phyloP scores from a whole-genome alignment of 495 filamentous ascomycete genomes.

The Penicillium turbatum region DNA sequence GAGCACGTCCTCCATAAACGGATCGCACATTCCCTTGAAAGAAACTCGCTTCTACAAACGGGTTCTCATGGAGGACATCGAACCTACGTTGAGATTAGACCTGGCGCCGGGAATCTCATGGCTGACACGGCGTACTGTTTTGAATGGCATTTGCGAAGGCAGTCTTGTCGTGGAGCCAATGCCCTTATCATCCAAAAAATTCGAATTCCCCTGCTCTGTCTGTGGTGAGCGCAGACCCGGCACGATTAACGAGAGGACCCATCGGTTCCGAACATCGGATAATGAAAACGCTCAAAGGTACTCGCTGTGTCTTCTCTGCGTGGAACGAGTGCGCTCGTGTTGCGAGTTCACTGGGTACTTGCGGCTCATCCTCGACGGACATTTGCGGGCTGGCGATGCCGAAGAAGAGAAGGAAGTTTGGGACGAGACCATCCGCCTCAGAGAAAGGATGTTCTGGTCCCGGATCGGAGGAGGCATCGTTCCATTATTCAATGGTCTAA shows the following conservation, averaged over 20 bases:
- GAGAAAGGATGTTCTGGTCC: slow-evolving; percentile 96
- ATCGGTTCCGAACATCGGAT: slow-evolving; percentile 85
- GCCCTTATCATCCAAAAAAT: slow-evolving; percentile 53
- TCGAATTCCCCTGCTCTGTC: slow-evolving; percentile 73
- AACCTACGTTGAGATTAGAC: slow-evolving; percentile 88
- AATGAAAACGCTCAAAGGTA: slow-evolving; percentile 78
- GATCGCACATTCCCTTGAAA: slow-evolving; percentile 59
- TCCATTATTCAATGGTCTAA: slow-evolving; percentile 47
- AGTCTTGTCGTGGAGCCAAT: slow-evolving; percentile 84
- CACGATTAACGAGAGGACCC: slow-evolving; percentile 66
- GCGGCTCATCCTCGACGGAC: slow-evolving; percentile 81
- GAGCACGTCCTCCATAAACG: slow-evolving; percentile 34
- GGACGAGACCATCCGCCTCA: slow-evolving; percentile 84
- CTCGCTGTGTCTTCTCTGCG: slow-evolving; percentile 85
- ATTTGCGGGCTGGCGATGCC: slow-evolving; percentile 70
- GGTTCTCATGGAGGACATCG: slow-evolving; percentile 80
- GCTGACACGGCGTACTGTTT: slow-evolving; percentile 78
- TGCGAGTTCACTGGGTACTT: slow-evolving; percentile 92
- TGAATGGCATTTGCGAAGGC: slow-evolving; percentile 81
- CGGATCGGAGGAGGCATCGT: slow-evolving; percentile 85
- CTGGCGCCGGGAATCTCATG: slow-evolving; percentile 86
- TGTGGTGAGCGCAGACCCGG: slow-evolving; percentile 79
- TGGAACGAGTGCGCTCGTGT: slow-evolving; percentile 74
- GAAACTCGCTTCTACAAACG: slow-evolving; percentile 95
- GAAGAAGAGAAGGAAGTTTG: slow-evolving; percentile 80